Conservation (phyloP, 1,284 basidiomycete species). For the Malassezia slooffiae region DNA sequence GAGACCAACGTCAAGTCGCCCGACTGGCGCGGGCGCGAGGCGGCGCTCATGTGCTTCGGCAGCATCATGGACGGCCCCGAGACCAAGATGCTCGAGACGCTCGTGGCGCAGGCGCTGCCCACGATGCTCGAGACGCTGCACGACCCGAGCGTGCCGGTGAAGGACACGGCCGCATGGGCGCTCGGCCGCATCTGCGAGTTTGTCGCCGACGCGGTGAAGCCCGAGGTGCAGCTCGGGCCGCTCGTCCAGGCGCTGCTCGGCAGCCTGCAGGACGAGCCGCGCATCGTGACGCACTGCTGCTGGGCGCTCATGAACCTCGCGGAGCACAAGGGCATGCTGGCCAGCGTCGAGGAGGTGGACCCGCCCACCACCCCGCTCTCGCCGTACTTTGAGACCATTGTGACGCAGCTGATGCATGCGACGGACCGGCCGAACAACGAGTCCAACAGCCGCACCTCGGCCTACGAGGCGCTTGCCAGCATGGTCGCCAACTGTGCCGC, state of each 20-base stretch:
- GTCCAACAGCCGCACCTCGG: slow-evolving; percentile 82
- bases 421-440: slow-evolving; percentile 66
- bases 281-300: slow-evolving; percentile 87
- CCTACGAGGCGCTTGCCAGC: slow-evolving; percentile 87
- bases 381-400: slow-evolving; percentile 68
- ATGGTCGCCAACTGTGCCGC: slow-evolving; percentile 69
- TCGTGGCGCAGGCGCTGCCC: slow-evolving; percentile 86
- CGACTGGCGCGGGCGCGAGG: slow-evolving; percentile 92
- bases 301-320: slow-evolving; percentile 87
- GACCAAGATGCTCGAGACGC: slow-evolving; percentile 68
- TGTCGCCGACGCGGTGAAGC: slow-evolving; percentile 73
- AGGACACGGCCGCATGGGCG: slow-evolving; percentile 97
- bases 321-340: slow-evolving; percentile 33
- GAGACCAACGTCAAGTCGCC: slow-evolving; percentile 79
- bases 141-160: slow-evolving; percentile 73
- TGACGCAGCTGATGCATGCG: slow-evolving; percentile 29
- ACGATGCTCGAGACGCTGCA: slow-evolving; percentile 91
- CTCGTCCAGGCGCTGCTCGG: slow-evolving; percentile 72
- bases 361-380: slow-evolving; percentile 57
- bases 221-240: slow-evolving; percentile 74
- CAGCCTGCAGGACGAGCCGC: slow-evolving; percentile 68
- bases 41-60: slow-evolving; percentile 95
- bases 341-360: slow-evolving; percentile 52
- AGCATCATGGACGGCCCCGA: slow-evolving; percentile 95
- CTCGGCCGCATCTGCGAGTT: slow-evolving; percentile 88